A percentile compares a stretch with the other conserved stretches of the same genome.
phyloP scores from a whole-genome alignment of 306 rosid species.

The Dalbergia cultrata region DNA sequence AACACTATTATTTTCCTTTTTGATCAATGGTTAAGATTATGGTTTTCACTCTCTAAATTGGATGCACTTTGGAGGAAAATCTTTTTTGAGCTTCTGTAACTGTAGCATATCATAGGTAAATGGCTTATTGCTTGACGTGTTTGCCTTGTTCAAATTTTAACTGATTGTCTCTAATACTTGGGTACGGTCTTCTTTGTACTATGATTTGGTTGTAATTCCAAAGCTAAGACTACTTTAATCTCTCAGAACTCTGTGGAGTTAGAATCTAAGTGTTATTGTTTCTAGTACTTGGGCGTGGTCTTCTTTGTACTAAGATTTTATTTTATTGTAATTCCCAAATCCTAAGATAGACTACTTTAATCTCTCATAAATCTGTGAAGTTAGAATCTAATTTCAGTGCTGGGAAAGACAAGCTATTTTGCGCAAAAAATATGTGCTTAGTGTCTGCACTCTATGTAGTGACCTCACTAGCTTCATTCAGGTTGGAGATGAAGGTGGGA shows the following conservation, averaged over 20 bases:
- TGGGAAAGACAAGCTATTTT: constrained; percentile 28
- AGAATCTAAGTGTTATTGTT: background rate
- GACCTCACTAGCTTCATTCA: constrained; percentile 50
- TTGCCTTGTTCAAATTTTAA: constrained; percentile 20
- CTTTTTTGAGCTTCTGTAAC: constrained; percentile 20
- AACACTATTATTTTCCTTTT: too few relatives aligned
- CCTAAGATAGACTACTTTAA: background rate
- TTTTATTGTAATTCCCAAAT: constrained; percentile 1
- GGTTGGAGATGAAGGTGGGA: constrained; percentile 95
- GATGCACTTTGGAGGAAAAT: background rate
- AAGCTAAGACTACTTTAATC: background rate
- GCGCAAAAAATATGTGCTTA: background rate
- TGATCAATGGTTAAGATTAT: too few relatives aligned
- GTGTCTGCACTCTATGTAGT: constrained; percentile 21
- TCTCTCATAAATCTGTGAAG: constrained; percentile 31
- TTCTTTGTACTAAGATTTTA: constrained; percentile 23
- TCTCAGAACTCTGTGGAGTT: constrained; percentile 34
- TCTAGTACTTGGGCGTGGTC: background rate
- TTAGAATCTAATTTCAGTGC: background rate
- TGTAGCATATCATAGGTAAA: constrained; percentile 13
- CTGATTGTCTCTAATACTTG: background rate
- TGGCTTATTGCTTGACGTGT: constrained; percentile 11
- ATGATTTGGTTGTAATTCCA: constrained; percentile 16
- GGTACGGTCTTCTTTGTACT: background rate
- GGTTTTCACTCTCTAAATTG: too few relatives aligned